Percentiles rank a stretch among this genome's conserved stretches.
Evolutionary conservation across 768 basidiomycete genomes (phyloP).

Genomic region (Fomitopsis serialis): DNA sequence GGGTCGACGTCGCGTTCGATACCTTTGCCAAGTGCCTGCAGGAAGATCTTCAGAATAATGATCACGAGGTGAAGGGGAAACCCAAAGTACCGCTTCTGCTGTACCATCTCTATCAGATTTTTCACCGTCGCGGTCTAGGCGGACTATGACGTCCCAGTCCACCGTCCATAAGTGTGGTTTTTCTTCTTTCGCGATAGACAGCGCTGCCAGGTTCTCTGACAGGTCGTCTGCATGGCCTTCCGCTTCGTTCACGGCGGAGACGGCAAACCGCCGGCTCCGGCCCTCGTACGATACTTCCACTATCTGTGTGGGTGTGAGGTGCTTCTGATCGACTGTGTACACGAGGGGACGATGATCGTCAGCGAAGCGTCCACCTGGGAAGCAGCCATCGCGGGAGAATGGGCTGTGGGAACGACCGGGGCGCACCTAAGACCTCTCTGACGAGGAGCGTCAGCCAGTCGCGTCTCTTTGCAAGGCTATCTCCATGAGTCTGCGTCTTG

Average conservation of each 20-base stretch:
- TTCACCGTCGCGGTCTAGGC: slow-evolving; percentile 22
- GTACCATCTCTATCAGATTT: slow-evolving; percentile 13
- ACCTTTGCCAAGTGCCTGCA: not conserved
- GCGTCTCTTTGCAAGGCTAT: slow-evolving; percentile 30
- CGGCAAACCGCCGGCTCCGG: slow-evolving; percentile 45
- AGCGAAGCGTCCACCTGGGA: not conserved
- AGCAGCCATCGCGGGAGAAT: not conserved
- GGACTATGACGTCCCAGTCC: slow-evolving; percentile 63
- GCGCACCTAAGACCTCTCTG: slow-evolving; percentile 64
- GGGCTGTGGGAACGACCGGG: slow-evolving; percentile 1
- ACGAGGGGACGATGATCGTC: slow-evolving; percentile 2
- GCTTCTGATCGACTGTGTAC: slow-evolving; percentile 65
- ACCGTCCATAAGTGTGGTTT: slow-evolving; percentile 49
- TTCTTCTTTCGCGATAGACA: slow-evolving; percentile 35
- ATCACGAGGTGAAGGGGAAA: not conserved
- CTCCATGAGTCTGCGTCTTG: slow-evolving; percentile 6
- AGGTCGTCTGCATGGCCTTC: slow-evolving; percentile 6
- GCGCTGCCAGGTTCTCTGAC: slow-evolving; percentile 27
- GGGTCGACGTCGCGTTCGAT: slow-evolving; percentile 31
- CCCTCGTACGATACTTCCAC: slow-evolving; percentile 66
- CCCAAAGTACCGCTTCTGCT: not conserved
- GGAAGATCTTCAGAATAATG: not conserved
- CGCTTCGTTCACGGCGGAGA: slow-evolving; percentile 39
- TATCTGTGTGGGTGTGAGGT: slow-evolving; percentile 54
- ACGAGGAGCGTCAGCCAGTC: slow-evolving; percentile 69